Conservation (phyloP, 345 rosid genomes). For the Salix viminalis region DNA sequence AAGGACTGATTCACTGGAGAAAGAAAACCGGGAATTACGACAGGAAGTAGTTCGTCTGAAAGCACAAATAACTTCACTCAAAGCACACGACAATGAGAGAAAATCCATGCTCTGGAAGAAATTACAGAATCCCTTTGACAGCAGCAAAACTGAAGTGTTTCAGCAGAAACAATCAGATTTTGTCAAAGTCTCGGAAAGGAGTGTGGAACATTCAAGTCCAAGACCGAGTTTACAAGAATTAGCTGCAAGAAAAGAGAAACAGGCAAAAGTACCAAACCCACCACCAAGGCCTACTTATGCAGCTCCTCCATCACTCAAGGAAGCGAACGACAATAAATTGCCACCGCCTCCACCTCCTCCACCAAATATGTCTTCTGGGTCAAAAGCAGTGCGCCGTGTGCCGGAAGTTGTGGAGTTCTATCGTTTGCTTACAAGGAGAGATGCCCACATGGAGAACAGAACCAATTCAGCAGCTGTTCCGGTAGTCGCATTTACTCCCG, state of each 20-base stretch:
- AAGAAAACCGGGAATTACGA: conserved; percentile 64
- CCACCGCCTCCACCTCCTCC: conserved; percentile 77
- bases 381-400: conserved; percentile 64
- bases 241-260: conserved; percentile 23
- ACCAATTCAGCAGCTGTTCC: conserved; percentile 36
- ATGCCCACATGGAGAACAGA: conserved; percentile 45
- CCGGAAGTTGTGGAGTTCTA: conserved; percentile 83
- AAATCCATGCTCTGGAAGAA: conserved; percentile 88
- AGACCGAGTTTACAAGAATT: conserved; percentile 22
- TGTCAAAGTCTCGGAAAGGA: conserved; percentile 34
- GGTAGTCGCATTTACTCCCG: conserved; percentile 37
- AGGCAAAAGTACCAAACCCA: conserved; percentile 29
- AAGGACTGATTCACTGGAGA: conserved; percentile 58
- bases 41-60: conserved; percentile 69
- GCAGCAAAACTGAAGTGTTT: conserved; percentile 25
- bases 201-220: conserved; percentile 16
- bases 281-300: conserved; percentile 31
- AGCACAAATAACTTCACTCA: conserved; percentile 61
- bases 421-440: conserved; percentile 70
- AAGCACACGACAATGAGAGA: conserved; percentile 82
- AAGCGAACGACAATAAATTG: conserved; percentile 22
- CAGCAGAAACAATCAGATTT: conserved; percentile 42
- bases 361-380: conserved; percentile 41
- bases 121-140: conserved; percentile 57
- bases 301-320: conserved; percentile 13